Conservation (phyloP, 2,329 filamentous ascomycete species). For the Trichoderma oligosporum region DNA sequence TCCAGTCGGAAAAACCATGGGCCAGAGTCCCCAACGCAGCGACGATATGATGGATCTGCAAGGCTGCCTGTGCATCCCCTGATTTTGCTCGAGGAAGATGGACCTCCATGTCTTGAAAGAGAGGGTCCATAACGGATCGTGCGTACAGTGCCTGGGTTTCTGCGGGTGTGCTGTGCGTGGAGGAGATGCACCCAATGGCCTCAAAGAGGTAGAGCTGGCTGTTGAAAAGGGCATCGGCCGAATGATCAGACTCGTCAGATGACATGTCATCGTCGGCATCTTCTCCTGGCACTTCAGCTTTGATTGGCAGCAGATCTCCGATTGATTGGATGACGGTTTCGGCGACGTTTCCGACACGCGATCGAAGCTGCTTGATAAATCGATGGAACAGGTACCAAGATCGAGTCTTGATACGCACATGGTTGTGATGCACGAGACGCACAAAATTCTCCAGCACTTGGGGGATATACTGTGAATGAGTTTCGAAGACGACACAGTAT, state of each 20-base stretch:
- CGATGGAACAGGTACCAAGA: constrained; percentile 98
- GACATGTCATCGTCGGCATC: constrained; percentile 88
- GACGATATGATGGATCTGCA: constrained; percentile 94
- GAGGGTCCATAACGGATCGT: constrained; percentile 80
- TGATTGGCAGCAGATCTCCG: constrained; percentile 81
- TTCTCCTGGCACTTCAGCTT: constrained; percentile 76
- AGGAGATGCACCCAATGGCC: constrained; percentile 88
- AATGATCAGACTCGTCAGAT: constrained; percentile 86
- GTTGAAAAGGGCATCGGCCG: constrained; percentile 84
- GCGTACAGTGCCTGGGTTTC: constrained; percentile 87
- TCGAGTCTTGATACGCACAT: constrained; percentile 80
- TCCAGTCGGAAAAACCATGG: constrained; percentile 89
- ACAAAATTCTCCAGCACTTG: constrained; percentile 90
- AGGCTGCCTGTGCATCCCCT: constrained; percentile 73
- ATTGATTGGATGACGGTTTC: constrained; percentile 90
- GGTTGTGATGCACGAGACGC: constrained; percentile 79
- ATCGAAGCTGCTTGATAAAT: constrained; percentile 81
- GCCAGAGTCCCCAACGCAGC: constrained; percentile 92
- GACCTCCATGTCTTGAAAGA: constrained; percentile 84
- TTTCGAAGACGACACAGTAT: constrained; percentile 89
- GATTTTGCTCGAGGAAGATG: constrained; percentile 72
- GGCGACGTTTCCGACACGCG: constrained; percentile 81
- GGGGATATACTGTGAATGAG: constrained; percentile 74
- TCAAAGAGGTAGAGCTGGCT: constrained; percentile 93
- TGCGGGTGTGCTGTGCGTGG: constrained; percentile 68